These are phyloP conservation scores for Thalia dealbata DNA, from an alignment of 176 grass and related monocot genomes.

Conservation along the genomic window DNA sequence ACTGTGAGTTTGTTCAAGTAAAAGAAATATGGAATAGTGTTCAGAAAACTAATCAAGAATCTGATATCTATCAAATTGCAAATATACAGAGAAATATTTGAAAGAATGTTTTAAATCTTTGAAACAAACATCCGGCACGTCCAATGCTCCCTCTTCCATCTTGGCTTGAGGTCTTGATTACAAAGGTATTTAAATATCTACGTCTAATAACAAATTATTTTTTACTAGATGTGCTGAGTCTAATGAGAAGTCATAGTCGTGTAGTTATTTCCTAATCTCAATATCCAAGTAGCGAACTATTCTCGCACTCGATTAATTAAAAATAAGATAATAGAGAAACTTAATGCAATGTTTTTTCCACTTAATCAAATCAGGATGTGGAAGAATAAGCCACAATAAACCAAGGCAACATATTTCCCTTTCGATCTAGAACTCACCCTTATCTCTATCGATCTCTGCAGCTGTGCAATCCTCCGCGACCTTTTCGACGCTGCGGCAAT, in stretches of 20 bases:
- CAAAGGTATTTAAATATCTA: not conserved
- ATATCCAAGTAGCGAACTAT: not conserved
- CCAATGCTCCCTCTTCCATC: no score
- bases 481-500: slow-evolving; percentile 61
- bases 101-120: no score
- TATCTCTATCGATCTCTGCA: slow-evolving; percentile 46
- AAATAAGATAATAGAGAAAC: not conserved
- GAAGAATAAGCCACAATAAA: not conserved
- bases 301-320: not conserved
- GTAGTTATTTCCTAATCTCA: not conserved
- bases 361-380: not conserved
- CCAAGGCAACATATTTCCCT: not conserved
- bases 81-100: no score
- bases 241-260: not conserved
- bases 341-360: not conserved
- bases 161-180: not conserved
- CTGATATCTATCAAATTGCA: no score
- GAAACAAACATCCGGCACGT: not conserved
- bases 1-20: not conserved
- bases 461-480: slow-evolving; percentile 48
- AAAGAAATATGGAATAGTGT: not conserved
- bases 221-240: not conserved
- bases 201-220: not conserved
- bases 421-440: slow-evolving; percentile 33
- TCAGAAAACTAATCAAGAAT: no score